Evolutionary conservation across 371 early-diverging fungal species (phyloP).

Genomic region (Mucor racemosus): DNA sequence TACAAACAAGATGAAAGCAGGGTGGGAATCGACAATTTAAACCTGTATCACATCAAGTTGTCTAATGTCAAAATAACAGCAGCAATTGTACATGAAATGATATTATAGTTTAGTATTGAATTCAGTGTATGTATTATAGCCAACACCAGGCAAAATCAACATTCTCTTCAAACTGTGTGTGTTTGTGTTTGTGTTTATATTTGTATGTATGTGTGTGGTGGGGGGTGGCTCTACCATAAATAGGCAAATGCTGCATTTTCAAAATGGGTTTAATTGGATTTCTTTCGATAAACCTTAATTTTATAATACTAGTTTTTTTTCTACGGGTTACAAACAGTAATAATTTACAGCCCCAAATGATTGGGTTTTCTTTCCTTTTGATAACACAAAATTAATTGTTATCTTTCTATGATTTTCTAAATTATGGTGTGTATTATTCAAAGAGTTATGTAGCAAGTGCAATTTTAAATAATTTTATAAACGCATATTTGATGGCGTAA

Average conservation of each 20-base stretch:
- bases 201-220: background rate
- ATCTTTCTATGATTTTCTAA: background rate
- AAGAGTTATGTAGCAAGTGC: background rate
- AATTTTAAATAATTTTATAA: background rate
- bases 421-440: background rate
- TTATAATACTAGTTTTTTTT: background rate
- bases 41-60: background rate
- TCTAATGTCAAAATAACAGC: background rate
- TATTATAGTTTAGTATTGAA: too few relatives aligned
- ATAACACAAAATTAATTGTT: background rate
- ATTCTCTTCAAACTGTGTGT: background rate
- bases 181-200: too few relatives aligned
- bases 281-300: background rate
- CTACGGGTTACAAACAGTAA: background rate
- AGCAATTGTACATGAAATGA: background rate
- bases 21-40: background rate
- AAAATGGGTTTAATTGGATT: conserved; percentile 8
- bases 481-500: background rate
- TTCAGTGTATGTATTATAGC: too few relatives aligned
- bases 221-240: background rate
- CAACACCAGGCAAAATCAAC: too few relatives aligned
- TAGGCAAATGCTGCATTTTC: conserved; percentile 6
- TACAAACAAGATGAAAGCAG: background rate
- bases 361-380: background rate
- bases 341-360: background rate